Percentiles rank a stretch among this genome's conserved stretches.
These are phyloP conservation scores for Tulasnella sp. DNA, from an alignment of 768 basidiomycete genomes.

Conservation along the genomic window DNA sequence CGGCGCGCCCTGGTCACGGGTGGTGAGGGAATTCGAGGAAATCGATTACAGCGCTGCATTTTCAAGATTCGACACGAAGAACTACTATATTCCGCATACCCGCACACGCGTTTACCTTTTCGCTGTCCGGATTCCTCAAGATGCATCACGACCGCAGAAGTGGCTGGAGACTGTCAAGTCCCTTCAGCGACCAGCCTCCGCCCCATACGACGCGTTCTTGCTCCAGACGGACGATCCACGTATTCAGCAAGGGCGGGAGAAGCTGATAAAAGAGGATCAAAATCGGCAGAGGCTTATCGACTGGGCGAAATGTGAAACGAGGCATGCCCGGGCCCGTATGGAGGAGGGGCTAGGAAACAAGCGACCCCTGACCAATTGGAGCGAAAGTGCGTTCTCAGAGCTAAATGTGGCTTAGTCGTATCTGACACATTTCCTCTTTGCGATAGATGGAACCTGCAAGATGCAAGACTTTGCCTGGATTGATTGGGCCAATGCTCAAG, in stretches of 20 bases:
- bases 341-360: conserved; percentile 74
- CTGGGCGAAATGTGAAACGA: conserved; percentile 86
- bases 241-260: conserved; percentile 78
- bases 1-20: conserved; percentile 71
- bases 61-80: conserved; percentile 68
- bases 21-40: conserved; percentile 61
- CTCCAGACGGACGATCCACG: conserved; percentile 83
- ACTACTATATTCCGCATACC: conserved; percentile 91
- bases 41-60: conserved; percentile 63
- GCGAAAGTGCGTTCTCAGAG: conserved; percentile 47
- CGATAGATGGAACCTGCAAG: conserved; percentile 64
- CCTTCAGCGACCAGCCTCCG: conserved; percentile 72
- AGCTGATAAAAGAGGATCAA: conserved; percentile 58
- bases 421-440: neutral
- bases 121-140: conserved; percentile 46
- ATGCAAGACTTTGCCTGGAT: conserved; percentile 84
- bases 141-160: conserved; percentile 35
- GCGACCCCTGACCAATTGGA: conserved; percentile 85
- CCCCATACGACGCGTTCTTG: conserved; percentile 84
- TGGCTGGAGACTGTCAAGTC: conserved; percentile 51
- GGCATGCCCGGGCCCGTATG: conserved; percentile 75
- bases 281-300: conserved; percentile 55
- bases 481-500: conserved; percentile 87
- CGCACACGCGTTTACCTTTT: conserved; percentile 81
- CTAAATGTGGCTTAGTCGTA: neutral